phyloP scores from a whole-genome alignment of 306 rosid genomes.

The Benincasa hispida region DNA sequence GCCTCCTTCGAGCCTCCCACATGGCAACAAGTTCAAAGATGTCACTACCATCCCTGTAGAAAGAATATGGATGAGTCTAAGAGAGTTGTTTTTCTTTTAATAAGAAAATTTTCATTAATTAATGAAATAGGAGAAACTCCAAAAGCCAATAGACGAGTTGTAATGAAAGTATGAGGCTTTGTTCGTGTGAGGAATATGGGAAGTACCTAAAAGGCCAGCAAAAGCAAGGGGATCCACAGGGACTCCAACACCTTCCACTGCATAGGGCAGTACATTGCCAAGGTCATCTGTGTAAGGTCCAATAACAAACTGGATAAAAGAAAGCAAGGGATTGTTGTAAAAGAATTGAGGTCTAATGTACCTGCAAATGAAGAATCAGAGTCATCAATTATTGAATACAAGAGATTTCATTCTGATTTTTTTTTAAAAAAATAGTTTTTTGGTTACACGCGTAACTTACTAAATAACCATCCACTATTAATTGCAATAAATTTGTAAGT shows the following conservation, averaged over 20 bases:
- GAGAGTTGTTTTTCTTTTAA: too few relatives aligned
- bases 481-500: too few relatives aligned
- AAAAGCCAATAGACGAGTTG: background rate
- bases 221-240: constrained; percentile 97
- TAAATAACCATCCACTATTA: too few relatives aligned
- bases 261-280: constrained; percentile 88
- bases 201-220: constrained; percentile 83
- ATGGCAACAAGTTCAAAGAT: constrained; percentile 71
- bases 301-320: constrained; percentile 64
- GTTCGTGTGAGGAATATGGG: background rate
- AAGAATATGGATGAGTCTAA: background rate
- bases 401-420: background rate
- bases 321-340: constrained; percentile 80
- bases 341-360: constrained; percentile 89
- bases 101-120: too few relatives aligned
- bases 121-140: too few relatives aligned
- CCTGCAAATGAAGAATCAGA: constrained; percentile 34
- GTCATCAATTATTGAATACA: background rate
- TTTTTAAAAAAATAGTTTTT: background rate
- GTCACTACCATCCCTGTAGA: constrained; percentile 96
- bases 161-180: background rate
- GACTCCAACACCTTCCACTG: constrained; percentile 95
- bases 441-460: background rate
- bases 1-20: constrained; percentile 93
- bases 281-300: constrained; percentile 94